A percentile compares a stretch with the other conserved stretches of the same genome.
Evolutionary conservation across 768 basidiomycete species (phyloP).

Genomic region (Strobilomyces dryophilus): DNA sequence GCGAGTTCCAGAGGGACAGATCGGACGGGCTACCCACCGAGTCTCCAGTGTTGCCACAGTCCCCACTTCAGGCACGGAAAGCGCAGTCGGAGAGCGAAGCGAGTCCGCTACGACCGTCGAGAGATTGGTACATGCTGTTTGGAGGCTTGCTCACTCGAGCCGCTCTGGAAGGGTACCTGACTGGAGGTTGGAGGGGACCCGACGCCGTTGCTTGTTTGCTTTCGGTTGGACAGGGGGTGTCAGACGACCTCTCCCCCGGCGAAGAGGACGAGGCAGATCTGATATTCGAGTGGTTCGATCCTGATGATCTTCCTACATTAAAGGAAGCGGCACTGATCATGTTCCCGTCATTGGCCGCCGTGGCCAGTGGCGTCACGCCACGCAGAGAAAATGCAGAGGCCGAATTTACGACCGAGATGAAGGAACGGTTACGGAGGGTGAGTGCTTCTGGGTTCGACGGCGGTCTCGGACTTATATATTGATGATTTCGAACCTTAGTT

Average conservation of each 20-base stretch:
- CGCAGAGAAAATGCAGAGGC: slow-evolving; percentile 53
- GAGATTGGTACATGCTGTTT: slow-evolving; percentile 80
- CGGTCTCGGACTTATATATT: background rate
- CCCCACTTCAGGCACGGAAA: slow-evolving; percentile 14
- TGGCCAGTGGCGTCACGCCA: slow-evolving; percentile 23
- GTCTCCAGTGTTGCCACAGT: slow-evolving; percentile 11
- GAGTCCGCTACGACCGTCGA: slow-evolving; percentile 60
- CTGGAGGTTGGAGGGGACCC: slow-evolving; percentile 73
- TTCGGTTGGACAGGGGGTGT: slow-evolving; percentile 61
- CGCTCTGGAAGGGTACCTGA: slow-evolving; percentile 79
- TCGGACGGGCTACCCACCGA: slow-evolving; percentile 13
- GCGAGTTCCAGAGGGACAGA: slow-evolving; percentile 28
- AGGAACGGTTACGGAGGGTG: slow-evolving; percentile 63
- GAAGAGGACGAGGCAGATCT: slow-evolving; percentile 32
- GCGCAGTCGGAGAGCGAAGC: slow-evolving; percentile 37
- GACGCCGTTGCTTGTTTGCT: slow-evolving; percentile 68
- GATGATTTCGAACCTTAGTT: slow-evolving; percentile 47
- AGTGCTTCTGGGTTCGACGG: slow-evolving; percentile 24
- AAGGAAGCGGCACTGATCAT: slow-evolving; percentile 62
- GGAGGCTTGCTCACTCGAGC: slow-evolving; percentile 77
- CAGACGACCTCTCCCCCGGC: slow-evolving; percentile 21
- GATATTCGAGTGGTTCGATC: slow-evolving; percentile 59
- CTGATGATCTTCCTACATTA: slow-evolving; percentile 71
- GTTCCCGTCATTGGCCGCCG: slow-evolving; percentile 51
- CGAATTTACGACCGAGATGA: slow-evolving; percentile 76